phyloP scores from a whole-genome alignment of 371 early-diverging fungal genomes.

The Actinomortierella ambigua region DNA sequence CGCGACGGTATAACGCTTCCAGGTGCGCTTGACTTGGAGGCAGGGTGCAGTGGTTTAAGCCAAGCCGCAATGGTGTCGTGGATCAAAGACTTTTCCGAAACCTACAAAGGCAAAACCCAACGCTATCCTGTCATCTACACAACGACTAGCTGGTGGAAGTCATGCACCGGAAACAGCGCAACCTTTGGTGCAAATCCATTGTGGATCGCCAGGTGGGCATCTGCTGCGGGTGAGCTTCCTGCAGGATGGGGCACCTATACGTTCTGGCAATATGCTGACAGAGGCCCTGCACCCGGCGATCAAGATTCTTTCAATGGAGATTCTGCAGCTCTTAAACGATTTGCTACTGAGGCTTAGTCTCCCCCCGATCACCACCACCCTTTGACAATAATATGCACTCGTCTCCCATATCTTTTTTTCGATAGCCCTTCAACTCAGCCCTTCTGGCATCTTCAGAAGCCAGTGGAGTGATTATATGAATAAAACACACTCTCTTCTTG shows the following conservation, averaged over 20 bases:
- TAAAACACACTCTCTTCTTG: no score
- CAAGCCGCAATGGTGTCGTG: conserved; percentile 25
- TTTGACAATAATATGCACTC: no score
- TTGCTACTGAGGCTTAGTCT: no score
- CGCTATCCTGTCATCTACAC: conserved; percentile 36
- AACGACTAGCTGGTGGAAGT: conserved; percentile 30
- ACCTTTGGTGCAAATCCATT: conserved; percentile 25
- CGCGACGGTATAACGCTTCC: conserved; percentile 35
- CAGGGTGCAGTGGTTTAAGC: conserved; percentile 22
- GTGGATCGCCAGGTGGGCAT: conserved; percentile 25
- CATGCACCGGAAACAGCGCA: conserved; percentile 26
- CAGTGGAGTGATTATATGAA: no score
- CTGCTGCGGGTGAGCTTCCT: conserved; percentile 19
- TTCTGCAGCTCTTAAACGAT: conserved; percentile 8
- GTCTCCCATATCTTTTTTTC: no score
- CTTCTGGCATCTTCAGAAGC: no score
- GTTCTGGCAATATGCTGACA: conserved; percentile 35
- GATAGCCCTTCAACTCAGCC: no score
- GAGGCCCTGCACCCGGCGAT: conserved; percentile 14
- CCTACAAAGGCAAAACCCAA: conserved; percentile 19
- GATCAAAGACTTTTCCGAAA: conserved; percentile 28
- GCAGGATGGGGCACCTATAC: conserved; percentile 14
- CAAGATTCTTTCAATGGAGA: conserved; percentile 20
- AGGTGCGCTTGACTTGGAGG: conserved; percentile 34
- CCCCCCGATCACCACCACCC: no score